These are phyloP conservation scores for Alternaria sp. DNA, from an alignment of 2,329 filamentous ascomycete genomes.

Conservation along the genomic window DNA sequence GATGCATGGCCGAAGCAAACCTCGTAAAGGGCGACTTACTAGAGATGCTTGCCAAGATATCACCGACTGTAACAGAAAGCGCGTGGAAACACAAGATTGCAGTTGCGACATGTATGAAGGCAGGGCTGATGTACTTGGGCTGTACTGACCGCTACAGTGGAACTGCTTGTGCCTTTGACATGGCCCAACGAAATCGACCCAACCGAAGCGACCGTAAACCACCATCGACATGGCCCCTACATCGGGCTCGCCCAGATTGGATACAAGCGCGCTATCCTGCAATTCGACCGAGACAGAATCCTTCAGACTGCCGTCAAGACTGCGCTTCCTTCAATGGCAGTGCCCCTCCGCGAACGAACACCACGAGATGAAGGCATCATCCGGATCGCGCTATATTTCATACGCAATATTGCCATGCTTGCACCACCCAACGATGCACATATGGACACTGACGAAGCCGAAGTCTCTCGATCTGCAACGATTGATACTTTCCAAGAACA, in stretches of 20 bases:
- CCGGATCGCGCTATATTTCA: slow-evolving; percentile 85
- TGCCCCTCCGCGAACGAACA: slow-evolving; percentile 76
- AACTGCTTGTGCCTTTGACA: slow-evolving; percentile 89
- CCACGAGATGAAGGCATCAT: slow-evolving; percentile 89
- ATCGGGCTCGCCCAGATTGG: slow-evolving; percentile 85
- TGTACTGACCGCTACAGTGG: slow-evolving; percentile 61
- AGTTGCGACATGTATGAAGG: slow-evolving; percentile 71
- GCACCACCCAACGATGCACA: slow-evolving; percentile 74
- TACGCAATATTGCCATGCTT: slow-evolving; percentile 89
- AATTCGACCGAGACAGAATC: slow-evolving; percentile 78
- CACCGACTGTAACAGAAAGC: slow-evolving; percentile 75
- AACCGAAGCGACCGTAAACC: slow-evolving; percentile 87
- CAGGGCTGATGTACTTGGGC: fast-evolving
- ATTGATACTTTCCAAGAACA: slow-evolving; percentile 91
- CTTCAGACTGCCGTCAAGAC: slow-evolving; percentile 82
- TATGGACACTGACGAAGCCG: slow-evolving; percentile 86
- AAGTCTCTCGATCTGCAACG: slow-evolving; percentile 85
- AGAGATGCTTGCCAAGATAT: slow-evolving; percentile 81
- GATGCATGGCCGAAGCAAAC: slow-evolving; percentile 91
- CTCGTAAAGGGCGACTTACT: slow-evolving; percentile 89
- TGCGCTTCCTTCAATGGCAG: slow-evolving; percentile 84
- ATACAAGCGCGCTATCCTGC: slow-evolving; percentile 90
- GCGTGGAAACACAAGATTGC: slow-evolving; percentile 80
- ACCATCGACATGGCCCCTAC: slow-evolving; percentile 89
- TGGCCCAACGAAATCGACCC: slow-evolving; percentile 88